Percentiles rank a stretch among this genome's conserved stretches.
Evolutionary conservation across 768 basidiomycete species (phyloP).

Genomic region (Royoungia palumana): DNA sequence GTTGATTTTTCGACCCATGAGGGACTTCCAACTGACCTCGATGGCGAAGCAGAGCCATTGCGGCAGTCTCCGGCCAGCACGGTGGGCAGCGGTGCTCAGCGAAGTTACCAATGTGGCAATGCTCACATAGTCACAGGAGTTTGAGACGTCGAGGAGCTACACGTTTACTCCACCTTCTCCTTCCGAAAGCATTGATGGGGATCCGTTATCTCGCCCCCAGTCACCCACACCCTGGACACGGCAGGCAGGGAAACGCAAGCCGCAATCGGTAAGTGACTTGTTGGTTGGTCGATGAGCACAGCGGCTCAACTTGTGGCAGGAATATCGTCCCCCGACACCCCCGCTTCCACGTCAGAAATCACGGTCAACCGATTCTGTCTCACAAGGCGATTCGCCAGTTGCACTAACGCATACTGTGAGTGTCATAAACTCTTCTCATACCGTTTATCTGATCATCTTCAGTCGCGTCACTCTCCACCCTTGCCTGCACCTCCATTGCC

Average conservation of each 20-base stretch:
- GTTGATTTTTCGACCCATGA: slow-evolving; percentile 30
- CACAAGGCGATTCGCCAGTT: slow-evolving; percentile 33
- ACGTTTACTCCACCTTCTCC: slow-evolving; percentile 34
- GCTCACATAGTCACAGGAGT: slow-evolving; percentile 32
- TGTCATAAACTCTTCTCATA: slow-evolving; percentile 6
- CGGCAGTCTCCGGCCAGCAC: slow-evolving; percentile 33
- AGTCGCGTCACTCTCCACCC: slow-evolving; percentile 28
- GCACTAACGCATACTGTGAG: slow-evolving; percentile 26
- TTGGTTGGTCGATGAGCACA: background rate
- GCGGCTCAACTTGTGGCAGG: slow-evolving; percentile 28
- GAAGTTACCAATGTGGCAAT: slow-evolving; percentile 21
- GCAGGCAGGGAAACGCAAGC: slow-evolving; percentile 22
- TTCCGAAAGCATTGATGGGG: slow-evolving; percentile 33
- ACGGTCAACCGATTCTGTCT: slow-evolving; percentile 24
- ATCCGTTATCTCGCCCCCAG: slow-evolving; percentile 33
- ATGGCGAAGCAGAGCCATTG: slow-evolving; percentile 27
- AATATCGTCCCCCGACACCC: slow-evolving; percentile 59
- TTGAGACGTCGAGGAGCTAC: slow-evolving; percentile 30
- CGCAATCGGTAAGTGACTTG: slow-evolving; percentile 23
- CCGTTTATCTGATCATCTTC: slow-evolving; percentile 2
- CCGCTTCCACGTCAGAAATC: slow-evolving; percentile 43
- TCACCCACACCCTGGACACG: slow-evolving; percentile 36
- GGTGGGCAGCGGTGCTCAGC: slow-evolving; percentile 31
- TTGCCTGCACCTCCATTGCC: slow-evolving; percentile 15
- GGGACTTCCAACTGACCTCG: slow-evolving; percentile 20